Base-by-base conservation (phyloP, 306 rosid species). In the Medicago ruthenica region DNA sequence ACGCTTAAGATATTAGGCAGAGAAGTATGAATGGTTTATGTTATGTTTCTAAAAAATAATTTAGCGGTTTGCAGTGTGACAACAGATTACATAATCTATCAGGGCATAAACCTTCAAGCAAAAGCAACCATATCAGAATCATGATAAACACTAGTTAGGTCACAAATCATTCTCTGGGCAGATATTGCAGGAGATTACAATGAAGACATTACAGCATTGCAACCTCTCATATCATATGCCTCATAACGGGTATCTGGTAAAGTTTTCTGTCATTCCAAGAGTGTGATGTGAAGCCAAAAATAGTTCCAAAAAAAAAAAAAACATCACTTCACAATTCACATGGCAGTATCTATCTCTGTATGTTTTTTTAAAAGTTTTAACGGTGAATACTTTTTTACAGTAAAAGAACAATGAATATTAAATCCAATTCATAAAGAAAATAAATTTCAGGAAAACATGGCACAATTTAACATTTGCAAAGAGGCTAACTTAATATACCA, bases 401-500 rank as follows among this genome's bases (percentile, higher is more conserved):
- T 6, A 34, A 34, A 34, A 34, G 36, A 34, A 34, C 37, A 71
- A 36, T 20, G 48, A 64, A 76, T 66, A 45, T 47, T 65, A 57
- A 21, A 71, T 77, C 57, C 47, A 70, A 64, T 57, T 71, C 74
- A 67, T 64, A 40, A 57, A 53, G 55, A 61, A 72, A 76, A 50
- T 45, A 31, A 66, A 67, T 41, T 34, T 61, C 53, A 51, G 67
- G 20, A 22, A 59, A 70, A 68, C 37, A 62, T 8, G 40, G 48
- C 77, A 42, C 21, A 76, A n/a, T 45, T 18, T 65, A 40, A 76
- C 15, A 71, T 60, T 39, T 54, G 71, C 64, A 39, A 65, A 45
- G 80, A 54, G 17, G 34, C 73, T 16, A 18, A 71, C 55, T 76
- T 53, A 60, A 39, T 62, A 67, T 87, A 95, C 98, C 97, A 81